Evolutionary conservation across 345 rosid species (phyloP), one percentile per base, ranked within the genome.

Genomic region (Geranium brycei): DNA sequence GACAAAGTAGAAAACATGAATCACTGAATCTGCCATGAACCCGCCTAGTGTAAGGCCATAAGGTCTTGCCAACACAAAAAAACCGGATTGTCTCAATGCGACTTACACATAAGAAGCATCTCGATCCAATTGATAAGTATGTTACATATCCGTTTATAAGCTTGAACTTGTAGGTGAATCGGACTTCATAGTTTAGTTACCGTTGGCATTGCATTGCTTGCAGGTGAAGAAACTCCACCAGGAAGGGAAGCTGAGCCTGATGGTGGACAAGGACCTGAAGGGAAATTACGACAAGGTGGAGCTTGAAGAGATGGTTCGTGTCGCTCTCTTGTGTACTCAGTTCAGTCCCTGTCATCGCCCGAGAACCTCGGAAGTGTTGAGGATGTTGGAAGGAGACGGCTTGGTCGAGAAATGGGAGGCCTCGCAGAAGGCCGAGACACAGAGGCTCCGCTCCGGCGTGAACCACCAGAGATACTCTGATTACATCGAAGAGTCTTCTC

Each of bases 401-500:
- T 72, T 82, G 62, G 90, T 95, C 0, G 91, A 90, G 79, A 90
- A 82, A 80, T 87, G 91, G 91, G 95, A 87, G 71, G 83, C 91
- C 5, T 70, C 83, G 0, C 78, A 75, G 62, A 75, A 47, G 70
- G 63, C 75, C 2, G 85, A 84, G 71, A 78, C 81, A 7, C 77
- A 88, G 0, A 80, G 67, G 71, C 67, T 53, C 31, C 66, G 79
- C 30, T 62, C 79, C 1, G 72, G 68, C 23, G 87, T 75, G 23
- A 71, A 65, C 41, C 79, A 69, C 13, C 64, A 59, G 18, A 73
- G 80, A 68, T 87, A 89, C 72, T 81, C 90, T 0, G 92, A 90
- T 71, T 85, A 66, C 35, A 81, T 87, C 57, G 91, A 90, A 73
- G 97, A 90, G 67, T 87, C 95, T 17, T 90, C 97, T 38, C 87